A percentile compares a stretch with the other conserved stretches of the same genome.
Conservation (phyloP, 495 filamentous ascomycete species). For the Aspergillus cavernicola region DNA sequence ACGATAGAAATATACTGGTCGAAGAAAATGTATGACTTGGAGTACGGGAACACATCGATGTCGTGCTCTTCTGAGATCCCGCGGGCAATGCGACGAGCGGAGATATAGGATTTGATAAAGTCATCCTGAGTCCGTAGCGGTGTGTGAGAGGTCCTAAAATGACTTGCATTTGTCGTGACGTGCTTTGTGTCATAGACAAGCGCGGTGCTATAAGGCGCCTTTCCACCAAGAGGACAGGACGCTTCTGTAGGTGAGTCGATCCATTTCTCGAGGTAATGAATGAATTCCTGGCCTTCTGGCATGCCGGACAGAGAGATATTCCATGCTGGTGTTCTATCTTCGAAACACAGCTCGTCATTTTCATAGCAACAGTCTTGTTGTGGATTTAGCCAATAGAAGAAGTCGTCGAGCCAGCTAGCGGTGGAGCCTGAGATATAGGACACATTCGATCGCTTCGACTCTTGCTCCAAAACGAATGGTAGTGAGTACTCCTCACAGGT, state of each 20-base stretch:
- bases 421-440: constrained; percentile 91
- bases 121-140: constrained; percentile 85
- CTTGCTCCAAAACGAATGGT: constrained; percentile 83
- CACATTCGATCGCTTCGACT: constrained; percentile 82
- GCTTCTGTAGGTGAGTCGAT: constrained; percentile 72
- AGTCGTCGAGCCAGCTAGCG: constrained; percentile 96
- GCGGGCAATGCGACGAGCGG: constrained; percentile 83
- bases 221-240: constrained; percentile 81
- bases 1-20: constrained; percentile 92
- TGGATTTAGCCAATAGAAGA: constrained; percentile 92
- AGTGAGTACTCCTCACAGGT: constrained; percentile 81
- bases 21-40: constrained; percentile 97
- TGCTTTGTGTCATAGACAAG: constrained; percentile 69
- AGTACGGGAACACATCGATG: constrained; percentile 88
- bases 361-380: constrained; percentile 76
- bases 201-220: constrained; percentile 81
- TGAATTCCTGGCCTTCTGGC: constrained; percentile 88
- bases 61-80: constrained; percentile 63
- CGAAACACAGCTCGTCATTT: constrained; percentile 70
- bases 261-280: constrained; percentile 80
- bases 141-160: constrained; percentile 87
- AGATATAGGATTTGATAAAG: constrained; percentile 85
- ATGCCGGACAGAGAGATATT: constrained; percentile 84
- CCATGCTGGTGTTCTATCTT: constrained; percentile 70
- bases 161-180: constrained; percentile 67